Base-by-base conservation (phyloP, 306 rosid genomes). In the Dalbergia oliveri region DNA sequence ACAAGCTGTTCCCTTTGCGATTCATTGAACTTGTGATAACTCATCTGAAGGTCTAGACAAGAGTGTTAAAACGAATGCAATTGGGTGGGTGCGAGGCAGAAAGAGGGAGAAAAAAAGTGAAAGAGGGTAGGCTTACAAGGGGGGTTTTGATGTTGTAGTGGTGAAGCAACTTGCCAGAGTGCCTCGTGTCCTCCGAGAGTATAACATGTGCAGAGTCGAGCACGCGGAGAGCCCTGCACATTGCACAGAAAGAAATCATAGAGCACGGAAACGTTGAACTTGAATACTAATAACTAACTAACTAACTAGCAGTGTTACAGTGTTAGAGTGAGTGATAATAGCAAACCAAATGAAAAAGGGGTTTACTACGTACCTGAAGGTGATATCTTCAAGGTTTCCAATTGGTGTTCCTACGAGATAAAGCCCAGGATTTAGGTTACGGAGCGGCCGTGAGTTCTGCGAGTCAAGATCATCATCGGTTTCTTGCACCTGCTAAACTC, bases 1-100 rank as follows among this genome's bases (percentile, higher is more conserved):
- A 95, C 99, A 31, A 86, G 77, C 63, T 88, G 93, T 43, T 89
- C 99, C 82, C 98, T 88, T 79, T 85, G 99, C 9, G 91, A 77
- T 84, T 95, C 99, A 53, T 93, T 95, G 89, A 89, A 95, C 47
- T 91, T 93, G 87, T 95, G 99, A 87, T 91, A 96, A 74, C 98
- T 96, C 87, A 93, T 79, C 97, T 96, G 99, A 69, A 81, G 10
- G 39, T 66, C 76, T 50, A 80, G 11, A 56, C n/a, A n/a, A 13
- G 35, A 33, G 34, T 44, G 84, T 91, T 49, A 88, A 78, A 84
- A 79, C 12, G 61, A 81, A 54, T 54, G 9, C 60, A 54, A 54
- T n/a, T 8, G 62, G 14, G 3, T 10, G 62, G 14, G 3, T 8
- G 53, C 23, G 71, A 81, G 37, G 45, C 64, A 67, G 4, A 31